Conservation (phyloP, 805 yeast species). For the Candida ortonii region DNA sequence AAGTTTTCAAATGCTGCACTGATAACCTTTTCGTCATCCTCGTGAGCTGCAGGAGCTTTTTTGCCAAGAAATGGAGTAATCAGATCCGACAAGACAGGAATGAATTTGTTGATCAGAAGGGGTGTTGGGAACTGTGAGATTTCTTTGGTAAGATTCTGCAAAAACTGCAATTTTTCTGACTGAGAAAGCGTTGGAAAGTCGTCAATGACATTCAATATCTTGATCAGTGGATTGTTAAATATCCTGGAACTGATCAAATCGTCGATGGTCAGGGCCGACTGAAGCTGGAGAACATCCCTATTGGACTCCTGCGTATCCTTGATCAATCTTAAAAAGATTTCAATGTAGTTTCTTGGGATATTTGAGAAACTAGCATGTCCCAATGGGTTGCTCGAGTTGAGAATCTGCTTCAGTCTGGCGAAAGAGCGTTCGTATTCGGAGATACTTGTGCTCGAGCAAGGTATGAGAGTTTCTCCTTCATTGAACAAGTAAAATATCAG, state of each 20-base stretch:
- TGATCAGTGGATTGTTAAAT: conserved; percentile 80
- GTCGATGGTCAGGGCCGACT: conserved; percentile 44
- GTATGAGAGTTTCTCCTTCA: conserved; percentile 38
- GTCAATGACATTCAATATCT: conserved; percentile 77
- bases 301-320: conserved; percentile 40
- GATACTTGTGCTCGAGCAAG: conserved; percentile 40
- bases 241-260: conserved; percentile 69
- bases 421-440: conserved; percentile 59
- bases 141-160: conserved; percentile 57
- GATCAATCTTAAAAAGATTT: conserved; percentile 51
- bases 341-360: conserved; percentile 56
- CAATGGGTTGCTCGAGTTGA: conserved; percentile 41
- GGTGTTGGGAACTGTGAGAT: conserved; percentile 57
- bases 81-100: conserved; percentile 62
- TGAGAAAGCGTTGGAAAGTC: conserved; percentile 72
- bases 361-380: conserved; percentile 49
- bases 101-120: conserved; percentile 62
- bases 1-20: conserved; percentile 52
- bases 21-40: conserved; percentile 37
- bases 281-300: conserved; percentile 30
- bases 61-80: conserved; percentile 39
- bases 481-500: conserved; percentile 70
- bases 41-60: conserved; percentile 11
- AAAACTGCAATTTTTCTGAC: conserved; percentile 64
- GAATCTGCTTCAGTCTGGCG: conserved; percentile 28